Evolutionary conservation across 352 stramenopile genomes (phyloP).

Genomic region (Globisporangium echinulatum): DNA sequence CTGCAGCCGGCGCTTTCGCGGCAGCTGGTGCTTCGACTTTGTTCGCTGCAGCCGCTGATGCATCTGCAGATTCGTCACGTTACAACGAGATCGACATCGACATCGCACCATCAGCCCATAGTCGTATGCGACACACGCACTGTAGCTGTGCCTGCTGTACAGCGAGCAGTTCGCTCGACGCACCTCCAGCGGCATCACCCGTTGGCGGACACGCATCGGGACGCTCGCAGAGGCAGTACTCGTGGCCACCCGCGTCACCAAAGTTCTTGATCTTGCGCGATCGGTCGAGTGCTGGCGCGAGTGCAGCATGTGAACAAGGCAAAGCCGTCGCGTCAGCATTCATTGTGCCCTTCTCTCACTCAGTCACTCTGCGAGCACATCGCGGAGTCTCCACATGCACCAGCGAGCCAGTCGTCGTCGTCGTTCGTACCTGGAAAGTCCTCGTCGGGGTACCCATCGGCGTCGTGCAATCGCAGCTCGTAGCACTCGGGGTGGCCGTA

Average conservation of each 20-base stretch:
- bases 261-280: constrained; percentile 90
- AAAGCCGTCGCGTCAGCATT: too few relatives aligned
- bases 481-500: constrained; percentile 87
- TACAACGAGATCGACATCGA: too few relatives aligned
- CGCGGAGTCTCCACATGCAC: too few relatives aligned
- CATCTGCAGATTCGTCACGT: constrained; percentile 11
- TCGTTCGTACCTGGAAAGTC: constrained; percentile 63
- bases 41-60: constrained; percentile 3
- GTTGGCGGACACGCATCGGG: constrained; percentile 77
- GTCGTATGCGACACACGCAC: neutral
- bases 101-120: too few relatives aligned
- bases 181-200: constrained; percentile 43
- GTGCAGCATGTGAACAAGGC: too few relatives aligned
- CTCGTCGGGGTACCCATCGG: constrained; percentile 79
- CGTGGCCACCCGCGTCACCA: constrained; percentile 79
- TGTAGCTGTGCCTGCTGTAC: too few relatives aligned
- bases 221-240: constrained; percentile 84
- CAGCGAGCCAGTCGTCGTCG: too few relatives aligned
- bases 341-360: too few relatives aligned
- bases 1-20: constrained; percentile 37
- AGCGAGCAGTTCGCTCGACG: neutral
- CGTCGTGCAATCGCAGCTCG: constrained; percentile 78
- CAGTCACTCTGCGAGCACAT: too few relatives aligned
- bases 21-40: constrained; percentile 27
- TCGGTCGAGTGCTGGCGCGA: constrained; percentile 52